These are phyloP conservation scores for Solanum hybrid DNA, from an alignment of 305 asterid species.

Conservation along the genomic window DNA sequence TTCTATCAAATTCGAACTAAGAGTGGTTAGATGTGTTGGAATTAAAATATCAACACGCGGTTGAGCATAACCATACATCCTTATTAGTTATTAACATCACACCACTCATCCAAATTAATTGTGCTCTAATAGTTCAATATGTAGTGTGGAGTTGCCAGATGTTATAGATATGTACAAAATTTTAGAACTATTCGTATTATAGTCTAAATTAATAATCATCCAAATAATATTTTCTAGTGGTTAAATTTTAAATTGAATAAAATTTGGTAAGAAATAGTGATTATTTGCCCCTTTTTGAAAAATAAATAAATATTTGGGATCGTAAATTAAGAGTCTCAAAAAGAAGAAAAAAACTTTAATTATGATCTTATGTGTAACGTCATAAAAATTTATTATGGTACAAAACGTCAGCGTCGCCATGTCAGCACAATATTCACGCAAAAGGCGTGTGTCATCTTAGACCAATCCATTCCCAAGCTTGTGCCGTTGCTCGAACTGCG, in stretches of 20 bases:
- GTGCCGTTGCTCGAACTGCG: not conserved
- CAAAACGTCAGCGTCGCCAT: not conserved
- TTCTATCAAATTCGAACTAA: too few relatives aligned
- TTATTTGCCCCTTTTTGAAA: not conserved
- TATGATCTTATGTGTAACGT: not conserved
- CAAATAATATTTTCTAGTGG: not conserved
- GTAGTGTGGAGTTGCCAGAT: too few relatives aligned
- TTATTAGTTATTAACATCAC: too few relatives aligned
- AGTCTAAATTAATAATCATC: not conserved
- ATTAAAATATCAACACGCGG: too few relatives aligned
- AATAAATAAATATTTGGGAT: not conserved
- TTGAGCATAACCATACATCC: too few relatives aligned
- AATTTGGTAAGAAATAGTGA: not conserved
- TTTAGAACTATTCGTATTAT: not conserved
- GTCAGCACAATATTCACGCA: not conserved
- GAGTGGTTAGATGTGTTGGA: too few relatives aligned
- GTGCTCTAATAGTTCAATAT: too few relatives aligned
- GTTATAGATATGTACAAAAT: not conserved
- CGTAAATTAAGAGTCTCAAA: too few relatives aligned
- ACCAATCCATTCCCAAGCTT: not conserved
- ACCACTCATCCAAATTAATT: too few relatives aligned
- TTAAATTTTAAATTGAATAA: not conserved
- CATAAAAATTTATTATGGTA: not conserved
- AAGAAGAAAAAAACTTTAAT: not conserved
- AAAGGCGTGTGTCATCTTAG: not conserved